These are phyloP conservation scores for Limonomyces culmigenus DNA, from an alignment of 1,284 basidiomycete genomes.

Conservation along the genomic window DNA sequence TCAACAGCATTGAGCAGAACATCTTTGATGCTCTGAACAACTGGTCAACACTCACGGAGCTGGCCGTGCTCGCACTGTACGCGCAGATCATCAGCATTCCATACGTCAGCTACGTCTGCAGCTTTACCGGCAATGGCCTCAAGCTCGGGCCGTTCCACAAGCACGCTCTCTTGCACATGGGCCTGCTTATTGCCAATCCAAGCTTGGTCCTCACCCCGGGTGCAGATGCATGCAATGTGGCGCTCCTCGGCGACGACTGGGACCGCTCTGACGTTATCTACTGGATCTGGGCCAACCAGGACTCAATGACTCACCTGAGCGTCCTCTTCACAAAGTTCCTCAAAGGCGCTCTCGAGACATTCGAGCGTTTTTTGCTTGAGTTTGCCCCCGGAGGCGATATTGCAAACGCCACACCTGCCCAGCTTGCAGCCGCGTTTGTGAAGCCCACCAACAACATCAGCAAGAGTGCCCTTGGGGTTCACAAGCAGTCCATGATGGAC, in stretches of 20 bases:
- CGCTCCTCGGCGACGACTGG: constrained; percentile 10
- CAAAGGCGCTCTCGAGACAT: constrained; percentile 10
- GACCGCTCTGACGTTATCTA: not conserved
- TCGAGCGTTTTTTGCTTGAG: constrained; percentile 9
- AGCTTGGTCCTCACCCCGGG: constrained; percentile 10
- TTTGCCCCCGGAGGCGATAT: constrained; percentile 5
- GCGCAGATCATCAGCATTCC: constrained; percentile 9
- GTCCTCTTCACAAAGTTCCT: constrained; percentile 5
- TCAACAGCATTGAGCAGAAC: constrained; percentile 11
- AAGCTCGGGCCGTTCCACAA: constrained; percentile 14
- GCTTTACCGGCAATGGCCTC: constrained; percentile 11
- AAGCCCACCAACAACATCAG: too few species aligned
- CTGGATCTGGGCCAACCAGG: constrained; percentile 1
- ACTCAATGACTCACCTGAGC: constrained; percentile 6
- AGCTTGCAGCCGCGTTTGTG: too few species aligned
- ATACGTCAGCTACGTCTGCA: constrained; percentile 13
- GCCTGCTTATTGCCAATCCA: constrained; percentile 13
- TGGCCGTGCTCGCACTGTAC: too few species aligned
- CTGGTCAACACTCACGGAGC: constrained; percentile 14
- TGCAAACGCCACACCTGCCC: too few species aligned
- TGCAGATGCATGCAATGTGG: constrained; percentile 6
- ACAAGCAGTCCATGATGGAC: too few species aligned
- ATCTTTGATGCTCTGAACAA: constrained; percentile 10
- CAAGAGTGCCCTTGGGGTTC: too few species aligned
- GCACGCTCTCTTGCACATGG: constrained; percentile 8